Evolutionary conservation across 1,284 basidiomycete genomes (phyloP), one percentile per base, ranked within the genome.

Genomic region (Irpex sp.): DNA sequence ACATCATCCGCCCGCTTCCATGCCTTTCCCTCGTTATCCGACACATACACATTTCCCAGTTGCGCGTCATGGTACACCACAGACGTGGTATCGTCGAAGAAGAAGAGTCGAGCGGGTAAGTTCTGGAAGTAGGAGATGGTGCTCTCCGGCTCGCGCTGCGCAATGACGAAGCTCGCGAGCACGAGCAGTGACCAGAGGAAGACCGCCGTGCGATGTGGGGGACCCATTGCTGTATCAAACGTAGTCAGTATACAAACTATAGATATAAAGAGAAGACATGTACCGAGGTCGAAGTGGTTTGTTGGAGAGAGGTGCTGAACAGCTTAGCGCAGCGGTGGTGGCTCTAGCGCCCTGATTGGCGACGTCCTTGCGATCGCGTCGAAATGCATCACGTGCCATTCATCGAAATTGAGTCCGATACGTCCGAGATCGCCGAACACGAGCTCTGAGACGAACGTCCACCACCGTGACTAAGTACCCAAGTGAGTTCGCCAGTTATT

Each of bases 71-170:
- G 92, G 70, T 93, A 94, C 58, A 98, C 78, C 9, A 88, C 88
- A 61, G 82, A 81, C 48, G 88, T 75, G 5, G 92, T 89, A 77
- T 97, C 96, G 66, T 96, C 91, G 77, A 98, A 96, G 81, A 95
- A 98, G 79, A 91, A 90, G 58, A 98, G 74, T 66, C 84, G 81
- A n/a, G 82, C 81, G 0, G 96, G 95, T n/a, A 93, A 77, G 72
- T 92, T 91, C 56, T 78, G 67, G 71, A 91, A 91, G 60, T 78
- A 75, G 39, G 73, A 79, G 58, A 87, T 67, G 5, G 74, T 67
- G 63, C 73, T 67, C 61, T 78, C 66, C 61, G 80, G 79, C 9
- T 75, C 69, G 39, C 49, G 55, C 65, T 81, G 79, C 4, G 79
- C 79, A 5, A 61, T 48, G 16, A 70, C 65, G 66, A 61, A 67